Conservation (phyloP, 805 yeast genomes). For the Candida insectalens region DNA sequence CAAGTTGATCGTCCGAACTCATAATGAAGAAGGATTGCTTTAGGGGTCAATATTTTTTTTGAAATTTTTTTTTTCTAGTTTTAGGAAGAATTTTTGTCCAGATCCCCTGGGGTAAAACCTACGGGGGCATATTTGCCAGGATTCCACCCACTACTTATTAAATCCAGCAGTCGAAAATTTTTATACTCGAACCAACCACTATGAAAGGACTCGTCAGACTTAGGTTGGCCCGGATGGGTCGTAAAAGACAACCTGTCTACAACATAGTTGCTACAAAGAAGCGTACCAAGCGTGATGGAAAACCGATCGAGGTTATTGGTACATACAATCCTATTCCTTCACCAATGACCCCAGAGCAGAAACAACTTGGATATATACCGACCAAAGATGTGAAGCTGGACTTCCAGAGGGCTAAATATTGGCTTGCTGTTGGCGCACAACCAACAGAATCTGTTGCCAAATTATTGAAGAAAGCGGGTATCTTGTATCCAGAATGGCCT, state of each 20-base stretch:
- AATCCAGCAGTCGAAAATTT: too few species aligned
- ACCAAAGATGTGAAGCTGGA: conserved; percentile 76
- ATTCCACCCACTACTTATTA: too few species aligned
- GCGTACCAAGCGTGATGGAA: conserved; percentile 68
- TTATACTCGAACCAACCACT: too few species aligned
- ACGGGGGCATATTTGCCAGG: too few species aligned
- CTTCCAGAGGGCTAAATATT: conserved; percentile 82
- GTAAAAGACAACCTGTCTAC: conserved; percentile 78
- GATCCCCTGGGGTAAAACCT: too few species aligned
- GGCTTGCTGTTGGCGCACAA: conserved; percentile 97
- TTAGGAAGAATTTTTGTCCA: neutral
- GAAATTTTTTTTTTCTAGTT: neutral
- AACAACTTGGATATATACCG: conserved; percentile 44
- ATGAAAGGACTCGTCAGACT: conserved; percentile 75
- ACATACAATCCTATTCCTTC: conserved; percentile 81
- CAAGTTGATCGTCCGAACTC: neutral
- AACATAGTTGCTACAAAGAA: conserved; percentile 84
- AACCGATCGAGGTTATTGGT: conserved; percentile 93
- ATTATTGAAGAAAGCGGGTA: conserved; percentile 71
- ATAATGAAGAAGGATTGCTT: neutral
- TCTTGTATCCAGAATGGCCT: conserved; percentile 52
- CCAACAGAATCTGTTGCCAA: conserved; percentile 76
- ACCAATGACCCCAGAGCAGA: conserved; percentile 55
- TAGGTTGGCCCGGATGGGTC: conserved; percentile 87
- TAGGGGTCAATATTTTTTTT: neutral